Evolutionary conservation across 106 monocot genomes (phyloP).

Genomic region (Triglochin maritima): DNA sequence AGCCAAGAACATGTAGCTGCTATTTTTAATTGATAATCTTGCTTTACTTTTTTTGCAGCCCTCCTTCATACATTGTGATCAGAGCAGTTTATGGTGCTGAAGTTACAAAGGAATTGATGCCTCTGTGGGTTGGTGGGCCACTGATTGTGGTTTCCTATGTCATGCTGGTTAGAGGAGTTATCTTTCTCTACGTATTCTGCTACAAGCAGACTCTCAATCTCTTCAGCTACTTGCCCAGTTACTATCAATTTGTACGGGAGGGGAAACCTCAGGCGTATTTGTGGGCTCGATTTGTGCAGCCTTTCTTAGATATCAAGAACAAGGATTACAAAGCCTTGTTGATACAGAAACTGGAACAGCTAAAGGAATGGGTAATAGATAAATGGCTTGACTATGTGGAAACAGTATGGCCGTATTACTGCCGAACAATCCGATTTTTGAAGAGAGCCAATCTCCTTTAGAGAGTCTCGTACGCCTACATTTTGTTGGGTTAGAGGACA

Average conservation of each 20-base stretch:
- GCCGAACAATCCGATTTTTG: constrained; percentile 65
- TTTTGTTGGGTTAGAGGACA: too few relatives aligned
- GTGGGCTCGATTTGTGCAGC: constrained; percentile 22
- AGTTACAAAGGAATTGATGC: constrained; percentile 51
- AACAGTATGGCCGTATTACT: constrained; percentile 81
- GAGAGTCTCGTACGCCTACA: neutral
- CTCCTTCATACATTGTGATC: constrained; percentile 48
- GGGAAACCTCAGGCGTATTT: constrained; percentile 40
- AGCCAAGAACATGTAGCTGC: too few relatives aligned
- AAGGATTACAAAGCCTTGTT: constrained; percentile 28
- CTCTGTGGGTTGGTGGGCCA: constrained; percentile 65
- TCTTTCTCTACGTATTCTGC: constrained; percentile 35
- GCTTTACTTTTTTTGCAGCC: constrained; percentile 26
- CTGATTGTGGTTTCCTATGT: constrained; percentile 45
- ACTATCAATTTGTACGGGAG: constrained; percentile 34
- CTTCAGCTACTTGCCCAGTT: constrained; percentile 36
- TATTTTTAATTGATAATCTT: too few relatives aligned
- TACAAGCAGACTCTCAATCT: constrained; percentile 34
- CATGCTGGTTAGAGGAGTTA: constrained; percentile 44
- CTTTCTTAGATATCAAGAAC: constrained; percentile 38
- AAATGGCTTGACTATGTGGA: constrained; percentile 60
- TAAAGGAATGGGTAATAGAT: constrained; percentile 46
- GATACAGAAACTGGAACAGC: constrained; percentile 24
- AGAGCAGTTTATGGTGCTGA: constrained; percentile 44
- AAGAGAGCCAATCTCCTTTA: constrained; percentile 75